Conservation (phyloP, 2,329 filamentous ascomycete species). For the Xylariales sp. region DNA sequence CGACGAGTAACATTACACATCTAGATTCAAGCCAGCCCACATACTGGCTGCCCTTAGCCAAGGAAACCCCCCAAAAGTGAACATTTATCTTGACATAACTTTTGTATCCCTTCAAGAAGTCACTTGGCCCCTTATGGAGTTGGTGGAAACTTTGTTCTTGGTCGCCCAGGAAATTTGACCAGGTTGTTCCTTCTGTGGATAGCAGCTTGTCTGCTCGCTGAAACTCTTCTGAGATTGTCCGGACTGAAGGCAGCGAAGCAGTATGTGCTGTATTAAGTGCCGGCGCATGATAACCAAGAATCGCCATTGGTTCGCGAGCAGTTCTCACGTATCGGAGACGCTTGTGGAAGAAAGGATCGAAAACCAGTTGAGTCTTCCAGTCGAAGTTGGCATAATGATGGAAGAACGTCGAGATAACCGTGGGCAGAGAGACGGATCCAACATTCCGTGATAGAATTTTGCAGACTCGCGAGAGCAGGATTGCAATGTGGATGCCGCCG, state of each 20-base stretch:
- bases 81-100: conserved; percentile 57
- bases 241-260: conserved; percentile 48
- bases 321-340: conserved; percentile 49
- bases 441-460: conserved; percentile 44
- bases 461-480: conserved; percentile 56
- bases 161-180: conserved; percentile 36
- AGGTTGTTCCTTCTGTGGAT: conserved; percentile 30
- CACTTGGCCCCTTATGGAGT: conserved; percentile 23
- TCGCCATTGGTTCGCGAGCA: conserved; percentile 55
- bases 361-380: conserved; percentile 50
- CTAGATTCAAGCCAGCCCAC: conserved; percentile 62
- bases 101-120: conserved; percentile 48
- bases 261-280: conserved; percentile 54
- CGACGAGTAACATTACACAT: conserved; percentile 52
- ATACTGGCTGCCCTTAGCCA: conserved; percentile 48
- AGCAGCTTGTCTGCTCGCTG: conserved; percentile 39
- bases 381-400: conserved; percentile 56
- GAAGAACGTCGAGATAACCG: conserved; percentile 58
- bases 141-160: too few relatives aligned
- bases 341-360: conserved; percentile 56
- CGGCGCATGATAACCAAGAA: conserved; percentile 59
- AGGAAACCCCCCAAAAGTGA: conserved; percentile 60
- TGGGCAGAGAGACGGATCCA: conserved; percentile 36
- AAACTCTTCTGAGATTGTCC: conserved; percentile 48
- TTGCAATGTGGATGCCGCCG: conserved; percentile 59